A percentile compares a stretch with the other conserved stretches of the same genome.
phyloP scores from a whole-genome alignment of 2,329 filamentous ascomycete species.

The Botrytis fabae region DNA sequence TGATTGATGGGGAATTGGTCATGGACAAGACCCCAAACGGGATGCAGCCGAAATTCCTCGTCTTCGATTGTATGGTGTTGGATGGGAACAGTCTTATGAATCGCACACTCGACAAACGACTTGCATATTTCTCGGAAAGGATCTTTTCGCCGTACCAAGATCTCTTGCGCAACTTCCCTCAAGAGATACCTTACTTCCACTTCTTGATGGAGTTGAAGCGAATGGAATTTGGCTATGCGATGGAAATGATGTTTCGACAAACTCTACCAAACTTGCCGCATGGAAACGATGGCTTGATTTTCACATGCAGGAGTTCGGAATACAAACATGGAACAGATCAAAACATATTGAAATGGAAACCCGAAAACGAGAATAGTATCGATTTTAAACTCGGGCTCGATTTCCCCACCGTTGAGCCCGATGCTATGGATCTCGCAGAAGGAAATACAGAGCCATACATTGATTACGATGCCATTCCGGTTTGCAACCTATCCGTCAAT shows the following conservation, averaged over 20 bases:
- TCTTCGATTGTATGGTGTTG: conserved; percentile 89
- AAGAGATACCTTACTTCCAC: conserved; percentile 68
- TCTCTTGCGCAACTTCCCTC: conserved; percentile 64
- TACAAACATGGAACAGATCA: conserved; percentile 91
- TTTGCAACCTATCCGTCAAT: conserved; percentile 70
- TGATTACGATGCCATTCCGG: conserved; percentile 80
- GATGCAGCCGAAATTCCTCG: conserved; percentile 75
- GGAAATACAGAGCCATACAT: conserved; percentile 61
- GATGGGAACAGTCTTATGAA: conserved; percentile 75
- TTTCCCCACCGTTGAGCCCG: conserved; percentile 72
- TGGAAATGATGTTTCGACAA: conserved; percentile 88
- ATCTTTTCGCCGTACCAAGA: conserved; percentile 71
- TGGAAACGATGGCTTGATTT: conserved; percentile 95
- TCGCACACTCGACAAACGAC: conserved; percentile 80
- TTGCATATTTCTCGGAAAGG: conserved; percentile 80
- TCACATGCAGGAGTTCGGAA: conserved; percentile 85
- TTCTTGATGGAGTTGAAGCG: conserved; percentile 86
- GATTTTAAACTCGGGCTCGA: conserved; percentile 81
- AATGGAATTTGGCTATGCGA: conserved; percentile 85
- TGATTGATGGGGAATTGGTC: conserved; percentile 92
- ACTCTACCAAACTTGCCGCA: conserved; percentile 82
- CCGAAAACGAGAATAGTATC: conserved; percentile 89
- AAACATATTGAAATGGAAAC: conserved; percentile 98
- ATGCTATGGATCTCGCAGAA: conserved; percentile 66
- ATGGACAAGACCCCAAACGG: conserved; percentile 74